phyloP scores from a whole-genome alignment of 2,329 filamentous ascomycete genomes.

The Onygenales sp. region DNA sequence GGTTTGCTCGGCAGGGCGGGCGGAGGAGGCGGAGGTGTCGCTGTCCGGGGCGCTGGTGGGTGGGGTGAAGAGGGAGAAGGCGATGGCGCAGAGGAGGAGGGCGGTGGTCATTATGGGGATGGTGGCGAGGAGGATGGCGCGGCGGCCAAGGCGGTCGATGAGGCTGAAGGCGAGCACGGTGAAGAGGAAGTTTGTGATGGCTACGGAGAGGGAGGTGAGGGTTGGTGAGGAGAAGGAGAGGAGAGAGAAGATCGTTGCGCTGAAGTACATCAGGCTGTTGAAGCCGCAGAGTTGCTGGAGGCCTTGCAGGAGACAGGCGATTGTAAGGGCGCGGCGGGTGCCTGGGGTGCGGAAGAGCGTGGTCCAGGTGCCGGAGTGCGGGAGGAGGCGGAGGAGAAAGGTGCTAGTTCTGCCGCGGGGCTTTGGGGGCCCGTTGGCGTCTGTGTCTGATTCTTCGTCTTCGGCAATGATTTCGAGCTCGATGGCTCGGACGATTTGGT shows the following conservation, averaged over 20 bases:
- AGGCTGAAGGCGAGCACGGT: conserved; percentile 64
- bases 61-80: conserved; percentile 58
- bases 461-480: conserved; percentile 67
- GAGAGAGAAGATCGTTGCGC: conserved; percentile 68
- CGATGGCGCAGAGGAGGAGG: conserved; percentile 59
- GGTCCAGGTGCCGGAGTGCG: conserved; percentile 3
- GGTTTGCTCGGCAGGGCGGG: conserved; percentile 7
- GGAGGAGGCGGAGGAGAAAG: background rate
- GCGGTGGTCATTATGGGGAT: conserved; percentile 75
- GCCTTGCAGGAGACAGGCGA: conserved; percentile 78
- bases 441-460: conserved; percentile 32
- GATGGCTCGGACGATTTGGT: conserved; percentile 57
- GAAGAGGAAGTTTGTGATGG: conserved; percentile 73
- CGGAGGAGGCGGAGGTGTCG: conserved; percentile 16
- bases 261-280: conserved; percentile 90
- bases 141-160: conserved; percentile 70
- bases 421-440: conserved; percentile 12
- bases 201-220: conserved; percentile 68
- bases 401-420: background rate
- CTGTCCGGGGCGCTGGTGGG: conserved; percentile 15
- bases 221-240: conserved; percentile 72
- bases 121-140: conserved; percentile 70
- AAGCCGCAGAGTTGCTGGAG: conserved; percentile 85
- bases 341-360: conserved; percentile 34
- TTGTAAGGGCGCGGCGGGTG: conserved; percentile 60